phyloP scores from a whole-genome alignment of 1,284 basidiomycete genomes.

The Ganoderma lingzhi region DNA sequence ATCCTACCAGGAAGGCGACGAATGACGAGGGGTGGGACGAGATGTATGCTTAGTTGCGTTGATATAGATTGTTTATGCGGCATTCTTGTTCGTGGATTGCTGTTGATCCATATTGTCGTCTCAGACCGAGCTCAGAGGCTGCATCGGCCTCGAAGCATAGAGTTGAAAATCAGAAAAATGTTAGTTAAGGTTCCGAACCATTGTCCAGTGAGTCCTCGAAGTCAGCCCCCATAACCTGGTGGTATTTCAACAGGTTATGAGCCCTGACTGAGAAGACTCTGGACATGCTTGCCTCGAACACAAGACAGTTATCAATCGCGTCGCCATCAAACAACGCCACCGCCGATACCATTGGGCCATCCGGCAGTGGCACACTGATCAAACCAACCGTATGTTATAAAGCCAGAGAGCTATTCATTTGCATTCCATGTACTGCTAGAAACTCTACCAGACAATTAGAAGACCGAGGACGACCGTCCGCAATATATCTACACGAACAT shows the following conservation, averaged over 20 bases:
- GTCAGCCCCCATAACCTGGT: slow-evolving; percentile 25
- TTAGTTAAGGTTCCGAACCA: not conserved
- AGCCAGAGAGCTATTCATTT: not conserved
- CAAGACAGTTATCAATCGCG: not conserved
- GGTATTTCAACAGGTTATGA: slow-evolving; percentile 27
- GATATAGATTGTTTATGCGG: not conserved
- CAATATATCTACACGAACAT: slow-evolving; percentile 9
- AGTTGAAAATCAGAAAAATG: not conserved
- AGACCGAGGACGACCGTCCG: not conserved
- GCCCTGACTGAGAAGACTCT: slow-evolving; percentile 24
- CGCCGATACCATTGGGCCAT: not conserved
- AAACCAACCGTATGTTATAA: not conserved
- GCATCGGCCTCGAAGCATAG: not conserved
- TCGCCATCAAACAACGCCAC: not conserved
- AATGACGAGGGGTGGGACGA: slow-evolving; percentile 46
- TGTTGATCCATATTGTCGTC: not conserved
- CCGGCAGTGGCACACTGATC: not conserved
- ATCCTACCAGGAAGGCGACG: slow-evolving; percentile 30
- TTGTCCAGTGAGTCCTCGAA: not conserved
- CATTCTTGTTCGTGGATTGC: not conserved
- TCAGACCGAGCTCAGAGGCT: not conserved
- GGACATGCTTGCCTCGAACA: not conserved
- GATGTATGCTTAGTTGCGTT: slow-evolving; percentile 38
- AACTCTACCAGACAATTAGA: not conserved
- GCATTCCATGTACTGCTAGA: not conserved